These are phyloP conservation scores for Solanum peruvianum DNA, from an alignment of 257 asterid genomes.

Conservation along the genomic window DNA sequence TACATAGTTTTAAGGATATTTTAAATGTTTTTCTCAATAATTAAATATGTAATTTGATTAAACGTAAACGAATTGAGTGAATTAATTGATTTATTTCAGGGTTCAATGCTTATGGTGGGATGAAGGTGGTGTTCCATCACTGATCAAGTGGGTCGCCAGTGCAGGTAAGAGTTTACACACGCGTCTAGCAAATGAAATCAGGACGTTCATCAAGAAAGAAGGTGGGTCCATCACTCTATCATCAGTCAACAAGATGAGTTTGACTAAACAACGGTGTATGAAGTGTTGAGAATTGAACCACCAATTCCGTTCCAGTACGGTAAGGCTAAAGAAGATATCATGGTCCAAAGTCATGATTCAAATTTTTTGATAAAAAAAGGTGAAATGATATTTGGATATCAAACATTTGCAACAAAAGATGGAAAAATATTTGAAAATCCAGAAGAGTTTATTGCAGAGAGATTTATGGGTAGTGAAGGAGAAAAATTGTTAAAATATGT, in stretches of 20 bases:
- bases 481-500: slow-evolving; percentile 40
- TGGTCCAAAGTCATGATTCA: slow-evolving; percentile 43
- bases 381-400: slow-evolving; percentile 69
- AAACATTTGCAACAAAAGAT: slow-evolving; percentile 62
- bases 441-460: slow-evolving; percentile 36
- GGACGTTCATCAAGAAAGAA: slow-evolving; percentile 29
- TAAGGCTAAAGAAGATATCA: slow-evolving; percentile 38
- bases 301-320: slow-evolving; percentile 73
- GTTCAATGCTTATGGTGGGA: slow-evolving; percentile 85
- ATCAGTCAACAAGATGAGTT: slow-evolving; percentile 29
- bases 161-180: slow-evolving; percentile 48
- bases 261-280: slow-evolving; percentile 59
- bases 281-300: slow-evolving; percentile 51
- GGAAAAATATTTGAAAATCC: slow-evolving; percentile 29
- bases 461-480: slow-evolving; percentile 45
- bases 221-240: slow-evolving; percentile 30
- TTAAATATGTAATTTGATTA: too few relatives aligned
- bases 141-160: slow-evolving; percentile 51
- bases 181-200: slow-evolving; percentile 44
- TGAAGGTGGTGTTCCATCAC: slow-evolving; percentile 41
- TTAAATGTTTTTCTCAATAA: too few relatives aligned
- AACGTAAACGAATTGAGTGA: too few relatives aligned
- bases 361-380: slow-evolving; percentile 50
- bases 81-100: neutral
- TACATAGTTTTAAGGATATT: too few relatives aligned